Evolutionary conservation across 1,139 yeast genomes (phyloP), one percentile per base, ranked within the genome.

Genomic region (Diutina pseudorugosa): DNA sequence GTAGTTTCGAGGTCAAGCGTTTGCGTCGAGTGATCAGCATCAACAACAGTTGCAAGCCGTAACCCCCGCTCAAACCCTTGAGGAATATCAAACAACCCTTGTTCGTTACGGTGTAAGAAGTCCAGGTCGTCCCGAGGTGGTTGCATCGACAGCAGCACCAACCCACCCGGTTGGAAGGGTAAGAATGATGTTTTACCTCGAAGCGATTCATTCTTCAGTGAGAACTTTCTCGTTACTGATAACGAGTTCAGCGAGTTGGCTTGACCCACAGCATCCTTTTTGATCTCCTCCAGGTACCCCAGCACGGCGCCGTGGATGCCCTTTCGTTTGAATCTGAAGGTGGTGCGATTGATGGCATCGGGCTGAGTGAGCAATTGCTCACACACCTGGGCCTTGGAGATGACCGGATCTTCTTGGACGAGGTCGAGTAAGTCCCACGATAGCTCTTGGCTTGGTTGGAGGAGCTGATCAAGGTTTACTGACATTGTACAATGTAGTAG

Each of bases 121-220:
- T 70, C 68, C 0, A 76, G 64, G 53, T 67, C 64, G 45, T 68
- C 70, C 36, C 60, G 60, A 14, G 61, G 57, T 51, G 64, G 68
- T 23, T 47, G 52, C 3, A 52, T 47, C 42, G 56, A 55, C 41
- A 53, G 54, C 43, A 69, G 70, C 57, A 81, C 67, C 18, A 88
- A 65, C 2, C 98, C 98, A 58, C 98, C 98, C 0, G 98, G 98
- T 53, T 86, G 84, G 64, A 94, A 93, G 0, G 99, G 98, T 61
- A 93, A 69, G 61, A 79, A 87, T 21, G 83, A 78, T 0, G 95
- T 77, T 7, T 82, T 75, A 0, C 98, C 98, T 51, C 77, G 72
- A 1, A 88, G 70, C 2, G 83, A 71, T 52, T 82, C 85, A 27
- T 75, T 72, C 57, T 80, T 82, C 3, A 85, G 74, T 7, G 83